phyloP scores from a whole-genome alignment of 106 monocot genomes.

The Dactylorhiza incarnata region DNA sequence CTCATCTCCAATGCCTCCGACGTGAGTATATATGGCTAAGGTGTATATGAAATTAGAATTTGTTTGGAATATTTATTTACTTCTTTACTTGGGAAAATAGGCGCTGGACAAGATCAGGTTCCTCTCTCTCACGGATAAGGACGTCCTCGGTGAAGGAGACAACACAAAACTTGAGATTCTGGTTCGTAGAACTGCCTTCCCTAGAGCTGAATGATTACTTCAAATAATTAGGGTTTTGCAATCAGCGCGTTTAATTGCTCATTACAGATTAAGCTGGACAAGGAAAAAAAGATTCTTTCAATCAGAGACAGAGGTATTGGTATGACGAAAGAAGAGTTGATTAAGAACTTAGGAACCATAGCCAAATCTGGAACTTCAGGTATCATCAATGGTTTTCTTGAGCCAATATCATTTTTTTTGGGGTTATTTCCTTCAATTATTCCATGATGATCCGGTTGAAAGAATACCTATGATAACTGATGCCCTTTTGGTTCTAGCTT shows the following conservation, averaged over 20 bases:
- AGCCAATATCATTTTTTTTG: neutral
- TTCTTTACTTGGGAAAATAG: conserved; percentile 24
- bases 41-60: neutral
- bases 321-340: conserved; percentile 96
- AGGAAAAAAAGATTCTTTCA: conserved; percentile 79
- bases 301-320: conserved; percentile 95
- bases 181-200: conserved; percentile 16
- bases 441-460: neutral
- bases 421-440: neutral
- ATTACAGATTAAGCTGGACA: conserved; percentile 86
- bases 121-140: conserved; percentile 90
- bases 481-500: conserved; percentile 44
- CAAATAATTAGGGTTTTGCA: neutral
- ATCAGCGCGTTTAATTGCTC: neutral
- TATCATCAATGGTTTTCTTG: conserved; percentile 11
- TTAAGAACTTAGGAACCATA: conserved; percentile 97
- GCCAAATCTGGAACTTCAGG: conserved; percentile 98
- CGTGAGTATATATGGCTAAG: conserved; percentile 16
- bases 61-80: neutral
- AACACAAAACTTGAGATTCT: conserved; percentile 90
- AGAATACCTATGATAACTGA: neutral
- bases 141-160: conserved; percentile 87
- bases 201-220: neutral
- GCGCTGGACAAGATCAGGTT: conserved; percentile 98
- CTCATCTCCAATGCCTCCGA: conserved; percentile 83